Percentiles rank a stretch among this genome's conserved stretches.
phyloP scores from a whole-genome alignment of 148 eudicot species.

The Salicornia ramosissima region DNA sequence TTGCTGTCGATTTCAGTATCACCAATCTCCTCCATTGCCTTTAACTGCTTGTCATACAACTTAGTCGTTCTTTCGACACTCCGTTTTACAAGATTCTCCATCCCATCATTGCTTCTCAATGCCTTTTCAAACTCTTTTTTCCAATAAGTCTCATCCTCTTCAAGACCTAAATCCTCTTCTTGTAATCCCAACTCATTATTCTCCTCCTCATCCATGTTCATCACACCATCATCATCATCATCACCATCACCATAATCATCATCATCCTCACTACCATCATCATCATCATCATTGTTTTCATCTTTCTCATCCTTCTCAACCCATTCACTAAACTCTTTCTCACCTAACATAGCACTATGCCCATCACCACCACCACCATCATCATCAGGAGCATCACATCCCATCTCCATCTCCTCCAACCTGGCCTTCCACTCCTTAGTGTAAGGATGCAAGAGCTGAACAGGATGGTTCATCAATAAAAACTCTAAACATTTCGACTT shows the following conservation, averaged over 20 bases:
- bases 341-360: constrained; percentile 18
- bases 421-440: constrained; percentile 95
- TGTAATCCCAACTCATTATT: constrained; percentile 43
- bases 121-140: constrained; percentile 76
- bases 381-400: constrained; percentile 93
- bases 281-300: constrained; percentile 30
- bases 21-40: constrained; percentile 31
- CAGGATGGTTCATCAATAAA: constrained; percentile 75
- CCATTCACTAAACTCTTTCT: constrained; percentile 63
- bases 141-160: constrained; percentile 70
- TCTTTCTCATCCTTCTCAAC: constrained; percentile 51
- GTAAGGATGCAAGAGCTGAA: constrained; percentile 75
- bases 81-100: constrained; percentile 61
- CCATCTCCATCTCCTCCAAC: constrained; percentile 94
- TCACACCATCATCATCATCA: constrained; percentile 33
- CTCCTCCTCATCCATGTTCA: constrained; percentile 36
- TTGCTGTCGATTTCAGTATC: constrained; percentile 1
- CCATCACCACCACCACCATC: constrained; percentile 34
- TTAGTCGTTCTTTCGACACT: constrained; percentile 40
- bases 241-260: constrained; percentile 28
- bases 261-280: constrained; percentile 25
- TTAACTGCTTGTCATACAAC: constrained; percentile 45
- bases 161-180: constrained; percentile 47
- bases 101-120: constrained; percentile 59
- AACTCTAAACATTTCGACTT: constrained; percentile 81